phyloP scores from a whole-genome alignment of 352 stramenopile species.

The Halophytophthora batemanensis region DNA sequence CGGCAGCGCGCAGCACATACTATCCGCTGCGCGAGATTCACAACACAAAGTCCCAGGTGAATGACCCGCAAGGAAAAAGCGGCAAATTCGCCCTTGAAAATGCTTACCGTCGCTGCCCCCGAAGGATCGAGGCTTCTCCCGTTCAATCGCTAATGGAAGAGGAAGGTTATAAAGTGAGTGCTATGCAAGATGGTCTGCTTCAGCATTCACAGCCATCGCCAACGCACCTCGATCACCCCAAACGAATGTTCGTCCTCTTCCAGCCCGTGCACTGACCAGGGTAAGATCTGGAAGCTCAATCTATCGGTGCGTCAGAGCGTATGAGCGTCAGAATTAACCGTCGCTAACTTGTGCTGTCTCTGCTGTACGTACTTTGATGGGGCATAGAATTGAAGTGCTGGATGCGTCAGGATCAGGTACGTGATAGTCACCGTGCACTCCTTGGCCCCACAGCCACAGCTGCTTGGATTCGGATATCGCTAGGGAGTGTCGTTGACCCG shows the following conservation, averaged over 20 bases:
- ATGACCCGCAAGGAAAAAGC: background rate
- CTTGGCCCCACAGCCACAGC: slow-evolving; percentile 78
- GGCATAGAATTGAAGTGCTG: slow-evolving; percentile 52
- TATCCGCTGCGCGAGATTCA: slow-evolving; percentile 26
- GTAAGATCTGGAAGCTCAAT: slow-evolving; percentile 46
- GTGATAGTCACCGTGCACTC: slow-evolving; percentile 54
- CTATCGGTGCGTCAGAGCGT: slow-evolving; percentile 15
- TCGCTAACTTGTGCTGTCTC: background rate
- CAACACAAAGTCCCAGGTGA: background rate
- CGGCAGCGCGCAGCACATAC: slow-evolving; percentile 46
- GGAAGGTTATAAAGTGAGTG: background rate
- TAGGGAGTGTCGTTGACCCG: slow-evolving; percentile 63
- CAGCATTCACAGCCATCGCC: background rate
- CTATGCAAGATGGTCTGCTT: background rate
- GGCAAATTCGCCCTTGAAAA: background rate
- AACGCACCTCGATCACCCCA: slow-evolving; percentile 68
- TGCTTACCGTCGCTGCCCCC: slow-evolving; percentile 38
- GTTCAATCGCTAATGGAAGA: slow-evolving; percentile 21
- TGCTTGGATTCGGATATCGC: slow-evolving; percentile 56
- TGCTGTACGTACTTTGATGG: slow-evolving; percentile 33
- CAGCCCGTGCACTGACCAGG: slow-evolving; percentile 52
- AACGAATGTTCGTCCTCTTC: slow-evolving; percentile 66
- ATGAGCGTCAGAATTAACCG: background rate
- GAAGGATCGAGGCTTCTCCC: slow-evolving; percentile 29
- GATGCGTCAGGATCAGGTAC: slow-evolving; percentile 33